A percentile compares a stretch with the other conserved stretches of the same genome.
Conservation (phyloP, 331 rosid genomes). For the Saraca asoca region DNA sequence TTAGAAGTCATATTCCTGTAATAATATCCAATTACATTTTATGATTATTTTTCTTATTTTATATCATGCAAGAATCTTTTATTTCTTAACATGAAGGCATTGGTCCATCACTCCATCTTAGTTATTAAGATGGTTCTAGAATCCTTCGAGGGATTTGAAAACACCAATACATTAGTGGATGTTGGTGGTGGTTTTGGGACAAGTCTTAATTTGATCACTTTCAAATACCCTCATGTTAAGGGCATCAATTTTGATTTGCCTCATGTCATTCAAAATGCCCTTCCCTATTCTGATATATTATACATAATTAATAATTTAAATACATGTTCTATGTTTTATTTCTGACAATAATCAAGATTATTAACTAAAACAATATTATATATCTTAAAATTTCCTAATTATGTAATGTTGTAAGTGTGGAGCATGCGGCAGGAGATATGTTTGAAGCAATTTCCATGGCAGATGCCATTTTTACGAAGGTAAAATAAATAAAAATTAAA, state of each 20-base stretch:
- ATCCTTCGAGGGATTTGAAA: conserved; percentile 36
- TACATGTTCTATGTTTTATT: no score
- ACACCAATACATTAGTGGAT: conserved; percentile 35
- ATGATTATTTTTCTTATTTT: no score
- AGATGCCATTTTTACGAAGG: conserved; percentile 60
- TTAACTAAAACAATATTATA: no score
- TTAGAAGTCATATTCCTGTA: no score
- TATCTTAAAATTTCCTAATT: not conserved
- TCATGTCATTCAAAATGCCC: conserved; percentile 40
- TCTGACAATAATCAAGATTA: no score
- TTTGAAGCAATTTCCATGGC: conserved; percentile 50
- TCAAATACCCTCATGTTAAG: conserved; percentile 36
- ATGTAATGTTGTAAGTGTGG: conserved; percentile 41
- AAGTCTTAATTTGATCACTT: conserved; percentile 37
- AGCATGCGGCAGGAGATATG: conserved; percentile 62
- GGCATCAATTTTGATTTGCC: conserved; percentile 42
- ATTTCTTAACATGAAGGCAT: no score
- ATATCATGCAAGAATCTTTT: no score
- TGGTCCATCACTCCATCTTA: conserved; percentile 35
- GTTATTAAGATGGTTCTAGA: conserved; percentile 39
- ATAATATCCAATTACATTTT: no score
- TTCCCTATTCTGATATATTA: conserved; percentile 41
- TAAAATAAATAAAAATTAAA: no score
- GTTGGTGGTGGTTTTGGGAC: conserved; percentile 48
- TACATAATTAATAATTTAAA: no score